Conservation (phyloP, 306 rosid genomes). For the Cucurbita pepo region DNA sequence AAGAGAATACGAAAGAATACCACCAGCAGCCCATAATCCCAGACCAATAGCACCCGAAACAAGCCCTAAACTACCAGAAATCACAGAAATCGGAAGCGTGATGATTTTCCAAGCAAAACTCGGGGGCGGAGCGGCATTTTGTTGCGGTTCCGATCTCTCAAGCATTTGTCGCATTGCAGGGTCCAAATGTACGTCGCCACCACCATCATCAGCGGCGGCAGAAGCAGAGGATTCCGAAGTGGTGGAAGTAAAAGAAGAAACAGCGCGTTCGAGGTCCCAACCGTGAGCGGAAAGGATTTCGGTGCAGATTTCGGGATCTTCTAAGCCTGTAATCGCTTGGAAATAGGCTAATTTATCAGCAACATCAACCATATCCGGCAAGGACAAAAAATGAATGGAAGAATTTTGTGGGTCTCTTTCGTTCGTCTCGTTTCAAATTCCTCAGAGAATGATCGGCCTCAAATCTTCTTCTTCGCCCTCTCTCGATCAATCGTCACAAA, state of each 20-base stretch:
- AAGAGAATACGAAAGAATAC: slow-evolving; percentile 70
- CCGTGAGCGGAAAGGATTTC: slow-evolving; percentile 78
- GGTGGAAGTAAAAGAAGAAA: slow-evolving; percentile 55
- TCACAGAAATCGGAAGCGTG: slow-evolving; percentile 60
- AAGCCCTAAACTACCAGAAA: slow-evolving; percentile 72
- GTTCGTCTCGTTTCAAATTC: not conserved
- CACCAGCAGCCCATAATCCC: slow-evolving; percentile 92
- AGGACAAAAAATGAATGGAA: not conserved
- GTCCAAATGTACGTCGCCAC: not conserved
- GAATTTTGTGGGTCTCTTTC: not conserved
- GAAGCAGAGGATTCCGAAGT: not conserved
- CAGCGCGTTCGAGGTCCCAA: slow-evolving; percentile 96
- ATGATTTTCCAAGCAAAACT: slow-evolving; percentile 73
- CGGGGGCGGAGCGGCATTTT: slow-evolving; percentile 20
- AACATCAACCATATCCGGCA: slow-evolving; percentile 47
- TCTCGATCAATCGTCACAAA: not conserved
- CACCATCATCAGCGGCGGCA: slow-evolving; percentile 7
- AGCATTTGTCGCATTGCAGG: not conserved
- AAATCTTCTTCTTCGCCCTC: not conserved
- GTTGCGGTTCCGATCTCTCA: slow-evolving; percentile 13
- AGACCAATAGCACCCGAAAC: slow-evolving; percentile 73
- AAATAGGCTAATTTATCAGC: slow-evolving; percentile 65
- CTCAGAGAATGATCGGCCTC: not conserved
- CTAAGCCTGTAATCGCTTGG: slow-evolving; percentile 82
- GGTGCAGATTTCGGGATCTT: slow-evolving; percentile 74